Evolutionary conservation across 352 stramenopile genomes (phyloP).

Genomic region (Phytophthora pisi): DNA sequence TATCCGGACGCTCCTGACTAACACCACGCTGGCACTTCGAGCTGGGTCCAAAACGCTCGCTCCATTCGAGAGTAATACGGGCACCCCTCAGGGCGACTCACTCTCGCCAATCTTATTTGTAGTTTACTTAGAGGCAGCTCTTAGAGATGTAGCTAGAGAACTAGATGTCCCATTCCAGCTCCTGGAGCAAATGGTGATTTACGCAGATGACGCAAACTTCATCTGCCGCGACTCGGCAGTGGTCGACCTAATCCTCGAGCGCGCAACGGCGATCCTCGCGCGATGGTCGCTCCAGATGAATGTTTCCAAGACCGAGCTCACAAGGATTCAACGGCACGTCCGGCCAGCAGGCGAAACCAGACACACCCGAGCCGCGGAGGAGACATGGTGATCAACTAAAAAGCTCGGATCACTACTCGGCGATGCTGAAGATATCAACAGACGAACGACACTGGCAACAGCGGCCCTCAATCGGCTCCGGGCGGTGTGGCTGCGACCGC

Average conservation of each 20-base stretch:
- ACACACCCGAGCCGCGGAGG: no score
- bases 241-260: not conserved
- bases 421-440: no score
- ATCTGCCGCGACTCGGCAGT: not conserved
- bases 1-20: not conserved
- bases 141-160: slow-evolving; percentile 4
- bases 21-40: slow-evolving; percentile 4
- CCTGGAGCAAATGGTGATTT: slow-evolving; percentile 16
- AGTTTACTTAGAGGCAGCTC: slow-evolving; percentile 5
- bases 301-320: slow-evolving; percentile 1
- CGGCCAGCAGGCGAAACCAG: not conserved
- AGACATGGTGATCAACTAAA: no score
- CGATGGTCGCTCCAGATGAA: slow-evolving; percentile 13
- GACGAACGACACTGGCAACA: no score
- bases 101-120: slow-evolving; percentile 13
- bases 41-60: not conserved
- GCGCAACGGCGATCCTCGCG: not conserved
- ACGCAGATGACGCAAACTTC: slow-evolving; percentile 19
- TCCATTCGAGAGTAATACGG: slow-evolving; percentile 2
- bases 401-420: no score
- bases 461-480: no score
- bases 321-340: not conserved
- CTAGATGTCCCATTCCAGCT: not conserved
- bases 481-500: no score
- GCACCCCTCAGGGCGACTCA: slow-evolving; percentile 10